These are phyloP conservation scores for Aspergillus transmontanensis DNA, from an alignment of 2,329 filamentous ascomycete species.

Conservation along the genomic window DNA sequence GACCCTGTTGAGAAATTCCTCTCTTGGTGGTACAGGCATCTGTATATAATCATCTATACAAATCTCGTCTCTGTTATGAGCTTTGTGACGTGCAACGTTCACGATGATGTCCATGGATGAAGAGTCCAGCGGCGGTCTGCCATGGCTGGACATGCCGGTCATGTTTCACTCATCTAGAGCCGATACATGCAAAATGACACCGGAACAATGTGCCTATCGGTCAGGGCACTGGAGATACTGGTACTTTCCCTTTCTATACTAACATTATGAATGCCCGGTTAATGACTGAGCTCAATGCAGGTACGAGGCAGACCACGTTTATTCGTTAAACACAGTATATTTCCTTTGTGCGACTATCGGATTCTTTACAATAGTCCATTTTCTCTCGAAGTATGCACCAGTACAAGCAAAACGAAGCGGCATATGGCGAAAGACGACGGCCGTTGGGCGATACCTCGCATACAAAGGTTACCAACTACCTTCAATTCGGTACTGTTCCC, in stretches of 20 bases:
- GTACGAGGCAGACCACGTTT: conserved; percentile 59
- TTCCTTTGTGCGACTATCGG: conserved; percentile 55
- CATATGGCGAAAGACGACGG: conserved; percentile 37
- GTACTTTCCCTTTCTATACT: conserved; percentile 19
- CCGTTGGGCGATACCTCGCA: conserved; percentile 43
- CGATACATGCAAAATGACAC: conserved; percentile 31
- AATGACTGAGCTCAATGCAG: conserved; percentile 28
- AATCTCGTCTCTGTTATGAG: neutral
- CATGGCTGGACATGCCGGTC: conserved; percentile 37
- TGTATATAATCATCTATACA: neutral
- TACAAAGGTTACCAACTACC: conserved; percentile 44
- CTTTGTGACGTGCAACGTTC: neutral
- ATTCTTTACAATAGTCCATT: conserved; percentile 49
- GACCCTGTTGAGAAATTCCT: neutral
- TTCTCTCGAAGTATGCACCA: conserved; percentile 35
- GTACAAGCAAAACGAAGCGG: conserved; percentile 25
- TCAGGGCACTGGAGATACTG: conserved; percentile 33
- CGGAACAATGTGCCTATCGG: conserved; percentile 34
- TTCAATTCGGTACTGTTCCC: conserved; percentile 44
- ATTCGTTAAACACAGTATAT: conserved; percentile 55
- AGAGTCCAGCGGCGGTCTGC: conserved; percentile 13
- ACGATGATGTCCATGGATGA: conserved; percentile 22
- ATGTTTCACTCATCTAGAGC: conserved; percentile 34
- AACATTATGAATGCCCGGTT: neutral
- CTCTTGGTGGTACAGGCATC: neutral